Evolutionary conservation across 306 rosid species (phyloP).

Genomic region (Trifolium pratense): DNA sequence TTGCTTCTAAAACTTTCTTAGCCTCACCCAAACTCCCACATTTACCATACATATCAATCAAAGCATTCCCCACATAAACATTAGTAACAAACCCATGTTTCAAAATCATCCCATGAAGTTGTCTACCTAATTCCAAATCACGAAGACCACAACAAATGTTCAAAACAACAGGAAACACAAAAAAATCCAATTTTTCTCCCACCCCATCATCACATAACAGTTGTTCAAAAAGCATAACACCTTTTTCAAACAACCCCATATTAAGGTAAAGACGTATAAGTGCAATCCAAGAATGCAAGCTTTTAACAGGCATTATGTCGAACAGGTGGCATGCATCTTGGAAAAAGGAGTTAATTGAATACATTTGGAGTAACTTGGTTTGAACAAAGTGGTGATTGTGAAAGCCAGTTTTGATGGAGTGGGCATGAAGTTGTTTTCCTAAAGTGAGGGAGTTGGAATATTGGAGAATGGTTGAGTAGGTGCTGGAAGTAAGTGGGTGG

Average conservation of each 20-base stretch:
- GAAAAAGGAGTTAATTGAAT: neutral
- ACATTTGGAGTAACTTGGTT: constrained; percentile 14
- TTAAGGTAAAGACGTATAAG: neutral
- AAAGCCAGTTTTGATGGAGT: neutral
- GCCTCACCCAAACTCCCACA: constrained; percentile 7
- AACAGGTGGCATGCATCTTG: neutral
- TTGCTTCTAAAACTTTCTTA: neutral
- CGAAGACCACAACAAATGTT: neutral
- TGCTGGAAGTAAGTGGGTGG: neutral
- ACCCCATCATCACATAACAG: constrained; percentile 3
- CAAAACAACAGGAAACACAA: neutral
- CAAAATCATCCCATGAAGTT: constrained; percentile 12
- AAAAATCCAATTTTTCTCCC: constrained; percentile 1
- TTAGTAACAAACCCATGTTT: constrained; percentile 9
- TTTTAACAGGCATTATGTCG: neutral
- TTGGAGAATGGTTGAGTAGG: neutral
- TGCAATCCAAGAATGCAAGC: constrained; percentile 5
- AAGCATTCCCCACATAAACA: constrained; percentile 22
- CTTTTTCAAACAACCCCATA: constrained; percentile 5
- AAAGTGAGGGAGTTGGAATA: neutral
- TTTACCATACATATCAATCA: constrained; percentile 12
- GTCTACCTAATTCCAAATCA: neutral
- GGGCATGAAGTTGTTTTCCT: neutral
- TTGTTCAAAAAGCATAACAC: neutral
- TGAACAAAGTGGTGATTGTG: neutral